Conservation (phyloP, 164 flowering plant species). For the Houttuynia cordata region DNA sequence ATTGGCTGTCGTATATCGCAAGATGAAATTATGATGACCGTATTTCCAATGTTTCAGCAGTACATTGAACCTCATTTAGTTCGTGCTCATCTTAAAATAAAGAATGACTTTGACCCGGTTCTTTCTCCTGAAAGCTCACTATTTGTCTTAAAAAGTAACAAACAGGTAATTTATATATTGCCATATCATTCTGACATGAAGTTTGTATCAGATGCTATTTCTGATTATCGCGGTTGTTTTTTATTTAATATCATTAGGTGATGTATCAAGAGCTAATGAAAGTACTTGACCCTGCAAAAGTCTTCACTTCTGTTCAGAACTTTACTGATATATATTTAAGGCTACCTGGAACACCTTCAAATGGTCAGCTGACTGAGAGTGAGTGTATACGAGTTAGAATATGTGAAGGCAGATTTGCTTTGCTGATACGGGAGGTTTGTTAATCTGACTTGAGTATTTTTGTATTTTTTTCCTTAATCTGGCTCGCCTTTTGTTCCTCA, state of each 20-base stretch:
- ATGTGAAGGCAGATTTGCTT: conserved; percentile 96
- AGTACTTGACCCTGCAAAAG: conserved; percentile 77
- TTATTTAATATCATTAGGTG: conserved; percentile 45
- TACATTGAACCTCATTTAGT: conserved; percentile 98
- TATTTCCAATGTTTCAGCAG: conserved; percentile 97
- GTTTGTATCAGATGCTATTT: not conserved
- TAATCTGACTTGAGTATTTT: not conserved
- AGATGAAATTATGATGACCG: conserved; percentile 88
- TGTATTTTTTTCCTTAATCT: not conserved
- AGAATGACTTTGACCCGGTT: conserved; percentile 98
- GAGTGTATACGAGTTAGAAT: conserved; percentile 96
- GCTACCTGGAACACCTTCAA: conserved; percentile 70
- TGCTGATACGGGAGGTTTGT: conserved; percentile 88
- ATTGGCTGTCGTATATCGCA: conserved; percentile 73
- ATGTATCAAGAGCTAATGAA: conserved; percentile 76
- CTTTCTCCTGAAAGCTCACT: conserved; percentile 98
- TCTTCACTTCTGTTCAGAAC: conserved; percentile 85
- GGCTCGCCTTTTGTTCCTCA: not conserved
- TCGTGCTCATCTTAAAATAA: conserved; percentile 95
- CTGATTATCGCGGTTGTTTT: not conserved
- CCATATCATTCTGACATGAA: not conserved
- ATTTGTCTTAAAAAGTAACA: conserved; percentile 90
- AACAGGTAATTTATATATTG: conserved; percentile 40
- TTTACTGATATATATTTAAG: conserved; percentile 82
- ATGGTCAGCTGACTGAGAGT: conserved; percentile 75